phyloP scores from a whole-genome alignment of 1,284 basidiomycete species.

The Microbotryum saponariae region DNA sequence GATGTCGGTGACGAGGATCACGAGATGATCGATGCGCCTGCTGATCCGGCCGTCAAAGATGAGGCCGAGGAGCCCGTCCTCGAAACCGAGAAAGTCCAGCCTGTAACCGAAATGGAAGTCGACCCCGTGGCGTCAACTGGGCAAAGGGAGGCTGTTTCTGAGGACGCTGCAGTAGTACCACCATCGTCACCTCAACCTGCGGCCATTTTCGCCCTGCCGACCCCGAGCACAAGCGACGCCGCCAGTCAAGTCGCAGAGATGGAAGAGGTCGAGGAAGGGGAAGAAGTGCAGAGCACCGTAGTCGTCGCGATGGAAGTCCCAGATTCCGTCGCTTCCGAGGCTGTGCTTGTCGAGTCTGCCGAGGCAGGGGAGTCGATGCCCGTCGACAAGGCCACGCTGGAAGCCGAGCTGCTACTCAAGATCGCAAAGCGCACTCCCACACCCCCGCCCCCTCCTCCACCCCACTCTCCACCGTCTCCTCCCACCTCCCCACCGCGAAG shows the following conservation, averaged over 20 bases:
- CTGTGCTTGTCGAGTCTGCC: background rate
- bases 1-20: too few species aligned
- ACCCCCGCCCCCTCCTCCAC: background rate
- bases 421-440: background rate
- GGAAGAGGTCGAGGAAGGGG: background rate
- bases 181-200: background rate
- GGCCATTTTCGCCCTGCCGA: background rate
- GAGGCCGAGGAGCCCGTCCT: background rate
- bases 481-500: slow-evolving; percentile 3
- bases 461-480: background rate
- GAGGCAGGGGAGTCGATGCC: background rate
- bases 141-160: background rate
- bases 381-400: background rate
- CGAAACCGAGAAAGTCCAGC: background rate
- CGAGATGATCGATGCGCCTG: too few species aligned
- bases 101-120: background rate
- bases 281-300: background rate
- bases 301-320: background rate
- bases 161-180: background rate
- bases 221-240: background rate
- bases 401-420: background rate
- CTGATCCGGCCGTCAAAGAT: too few species aligned
- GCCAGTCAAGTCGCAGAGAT: background rate
- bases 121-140: background rate
- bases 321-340: background rate